Evolutionary conservation across 2,329 filamentous ascomycete species (phyloP).

Genomic region (Sclerotinia glacialis): DNA sequence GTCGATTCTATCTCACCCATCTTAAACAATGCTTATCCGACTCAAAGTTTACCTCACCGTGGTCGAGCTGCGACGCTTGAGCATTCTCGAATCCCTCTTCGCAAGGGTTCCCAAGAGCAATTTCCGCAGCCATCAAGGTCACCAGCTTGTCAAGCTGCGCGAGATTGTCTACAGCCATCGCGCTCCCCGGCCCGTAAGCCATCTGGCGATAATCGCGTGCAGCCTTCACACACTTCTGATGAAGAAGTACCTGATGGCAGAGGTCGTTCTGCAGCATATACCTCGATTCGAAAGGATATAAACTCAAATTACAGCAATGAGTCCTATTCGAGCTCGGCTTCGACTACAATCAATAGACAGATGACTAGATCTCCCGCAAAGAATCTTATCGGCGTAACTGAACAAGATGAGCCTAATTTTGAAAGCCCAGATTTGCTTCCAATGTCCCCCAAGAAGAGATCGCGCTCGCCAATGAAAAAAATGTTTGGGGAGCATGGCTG

Average conservation of each 20-base stretch:
- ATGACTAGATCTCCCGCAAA: conserved; percentile 28
- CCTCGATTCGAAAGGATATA: background rate
- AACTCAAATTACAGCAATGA: conserved; percentile 3
- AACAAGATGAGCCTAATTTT: conserved; percentile 26
- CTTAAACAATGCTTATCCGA: background rate
- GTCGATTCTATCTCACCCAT: conserved; percentile 13
- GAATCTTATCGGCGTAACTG: conserved; percentile 24
- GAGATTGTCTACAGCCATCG: background rate
- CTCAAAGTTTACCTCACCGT: background rate
- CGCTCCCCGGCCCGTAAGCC: conserved; percentile 8
- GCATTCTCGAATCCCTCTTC: background rate
- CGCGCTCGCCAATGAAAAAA: conserved; percentile 40
- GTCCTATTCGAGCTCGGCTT: conserved; percentile 9
- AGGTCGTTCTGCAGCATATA: background rate
- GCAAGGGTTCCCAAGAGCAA: background rate
- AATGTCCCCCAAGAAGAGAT: conserved; percentile 32
- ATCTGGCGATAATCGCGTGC: background rate
- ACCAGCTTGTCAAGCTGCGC: conserved; percentile 3
- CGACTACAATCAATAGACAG: conserved; percentile 21
- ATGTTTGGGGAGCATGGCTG: conserved; percentile 39
- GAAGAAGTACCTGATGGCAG: background rate
- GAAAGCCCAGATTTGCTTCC: background rate
- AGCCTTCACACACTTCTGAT: conserved; percentile 3
- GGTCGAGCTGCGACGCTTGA: conserved; percentile 13
- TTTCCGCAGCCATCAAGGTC: conserved; percentile 10